Evolutionary conservation across 2,329 filamentous ascomycete species (phyloP).

Genomic region (Chaetomiaceae sp.): DNA sequence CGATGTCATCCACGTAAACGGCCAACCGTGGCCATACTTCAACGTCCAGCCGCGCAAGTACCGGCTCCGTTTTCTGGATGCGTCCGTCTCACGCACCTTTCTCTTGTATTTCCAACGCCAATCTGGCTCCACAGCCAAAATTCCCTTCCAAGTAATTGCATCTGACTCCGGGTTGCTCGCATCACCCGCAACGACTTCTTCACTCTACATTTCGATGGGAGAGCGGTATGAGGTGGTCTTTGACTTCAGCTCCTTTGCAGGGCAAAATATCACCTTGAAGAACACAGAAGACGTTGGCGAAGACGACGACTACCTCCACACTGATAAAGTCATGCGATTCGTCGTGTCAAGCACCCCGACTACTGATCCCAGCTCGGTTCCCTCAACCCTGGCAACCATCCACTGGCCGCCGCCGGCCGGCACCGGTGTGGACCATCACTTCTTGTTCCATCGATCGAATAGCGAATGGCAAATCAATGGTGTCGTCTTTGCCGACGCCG

Average conservation of each 20-base stretch:
- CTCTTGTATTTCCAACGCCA: background rate
- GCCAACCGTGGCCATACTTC: background rate
- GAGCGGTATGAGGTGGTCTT: background rate
- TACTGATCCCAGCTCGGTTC: slow-evolving; percentile 14
- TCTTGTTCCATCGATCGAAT: slow-evolving; percentile 20
- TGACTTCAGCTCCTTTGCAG: background rate
- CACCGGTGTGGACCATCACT: slow-evolving; percentile 17
- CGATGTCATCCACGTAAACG: background rate
- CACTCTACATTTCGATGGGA: background rate
- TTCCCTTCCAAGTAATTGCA: background rate
- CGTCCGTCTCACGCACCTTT: background rate
- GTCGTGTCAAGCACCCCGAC: slow-evolving; percentile 18
- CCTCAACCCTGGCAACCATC: slow-evolving; percentile 1
- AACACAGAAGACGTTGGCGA: background rate
- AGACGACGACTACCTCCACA: slow-evolving; percentile 23
- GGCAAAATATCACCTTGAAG: background rate
- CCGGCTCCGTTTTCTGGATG: background rate
- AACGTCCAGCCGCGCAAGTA: background rate
- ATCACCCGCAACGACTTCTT: background rate
- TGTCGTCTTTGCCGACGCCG: slow-evolving; percentile 35
- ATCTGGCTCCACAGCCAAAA: background rate
- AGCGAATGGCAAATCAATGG: slow-evolving; percentile 42
- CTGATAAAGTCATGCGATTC: slow-evolving; percentile 28
- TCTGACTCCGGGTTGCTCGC: background rate
- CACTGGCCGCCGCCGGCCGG: slow-evolving; percentile 15